Conservation (phyloP, 495 filamentous ascomycete genomes). For the Penicillium pulvis region DNA sequence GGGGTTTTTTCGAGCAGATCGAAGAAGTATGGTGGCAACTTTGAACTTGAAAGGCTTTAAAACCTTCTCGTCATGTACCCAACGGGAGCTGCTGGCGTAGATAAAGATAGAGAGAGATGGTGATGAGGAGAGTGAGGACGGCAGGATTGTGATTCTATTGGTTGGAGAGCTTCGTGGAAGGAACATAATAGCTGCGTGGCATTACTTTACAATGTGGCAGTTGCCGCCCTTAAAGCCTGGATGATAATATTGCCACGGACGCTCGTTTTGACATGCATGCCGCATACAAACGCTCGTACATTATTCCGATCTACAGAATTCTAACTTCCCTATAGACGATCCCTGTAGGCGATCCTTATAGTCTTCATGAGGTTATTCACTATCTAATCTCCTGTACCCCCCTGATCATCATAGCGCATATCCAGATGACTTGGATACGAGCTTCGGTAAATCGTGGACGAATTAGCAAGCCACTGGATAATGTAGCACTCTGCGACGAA, state of each 20-base stretch:
- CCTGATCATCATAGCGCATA: not conserved
- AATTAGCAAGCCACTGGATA: not conserved
- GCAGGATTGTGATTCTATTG: slow-evolving; percentile 14
- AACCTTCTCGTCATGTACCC: not conserved
- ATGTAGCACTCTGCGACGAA: not conserved
- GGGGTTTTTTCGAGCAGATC: not conserved
- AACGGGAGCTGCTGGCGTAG: not conserved
- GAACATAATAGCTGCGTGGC: not conserved
- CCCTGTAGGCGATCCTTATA: not conserved
- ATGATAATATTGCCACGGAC: not conserved
- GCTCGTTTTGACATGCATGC: not conserved
- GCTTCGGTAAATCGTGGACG: not conserved
- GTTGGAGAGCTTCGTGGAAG: slow-evolving; percentile 18
- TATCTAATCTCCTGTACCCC: not conserved
- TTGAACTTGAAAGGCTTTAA: not conserved
- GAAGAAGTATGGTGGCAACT: not conserved
- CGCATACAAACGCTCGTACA: not conserved
- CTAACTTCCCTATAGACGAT: not conserved
- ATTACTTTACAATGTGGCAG: not conserved
- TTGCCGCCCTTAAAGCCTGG: not conserved
- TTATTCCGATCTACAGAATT: not conserved
- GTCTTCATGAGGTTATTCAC: not conserved
- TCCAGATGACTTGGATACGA: not conserved
- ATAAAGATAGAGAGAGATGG: not conserved
- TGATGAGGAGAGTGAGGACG: slow-evolving; percentile 21